Evolutionary conservation across 768 basidiomycete genomes (phyloP).

Genomic region (Mycena chlorophos): DNA sequence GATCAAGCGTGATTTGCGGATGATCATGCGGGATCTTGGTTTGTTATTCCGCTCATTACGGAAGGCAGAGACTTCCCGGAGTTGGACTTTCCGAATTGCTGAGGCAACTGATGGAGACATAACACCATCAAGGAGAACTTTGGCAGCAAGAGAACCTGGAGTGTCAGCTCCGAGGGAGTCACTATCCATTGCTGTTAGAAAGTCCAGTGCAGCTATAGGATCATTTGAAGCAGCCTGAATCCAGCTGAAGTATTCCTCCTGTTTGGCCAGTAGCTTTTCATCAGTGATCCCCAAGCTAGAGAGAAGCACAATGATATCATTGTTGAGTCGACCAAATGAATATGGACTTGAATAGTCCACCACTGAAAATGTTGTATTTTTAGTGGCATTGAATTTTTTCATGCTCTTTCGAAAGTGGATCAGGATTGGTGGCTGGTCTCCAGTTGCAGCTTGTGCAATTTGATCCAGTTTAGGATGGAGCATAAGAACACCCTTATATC

Average conservation of each 20-base stretch:
- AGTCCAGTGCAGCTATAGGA: slow-evolving; percentile 52
- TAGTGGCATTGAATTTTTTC: slow-evolving; percentile 63
- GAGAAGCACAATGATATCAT: slow-evolving; percentile 67
- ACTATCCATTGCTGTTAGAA: slow-evolving; percentile 52
- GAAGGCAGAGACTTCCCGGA: slow-evolving; percentile 51
- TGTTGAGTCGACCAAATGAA: slow-evolving; percentile 65
- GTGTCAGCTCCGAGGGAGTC: slow-evolving; percentile 32
- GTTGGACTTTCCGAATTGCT: slow-evolving; percentile 47
- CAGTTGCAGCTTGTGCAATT: slow-evolving; percentile 2
- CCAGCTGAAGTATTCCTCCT: slow-evolving; percentile 60
- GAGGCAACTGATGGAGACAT: slow-evolving; percentile 42
- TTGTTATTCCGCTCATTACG: slow-evolving; percentile 51
- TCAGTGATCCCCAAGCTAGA: slow-evolving; percentile 61
- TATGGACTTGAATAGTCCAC: slow-evolving; percentile 66
- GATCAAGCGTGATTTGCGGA: slow-evolving; percentile 60
- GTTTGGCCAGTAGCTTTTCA: slow-evolving; percentile 55
- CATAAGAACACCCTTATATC: slow-evolving; percentile 73
- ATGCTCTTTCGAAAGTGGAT: slow-evolving; percentile 67
- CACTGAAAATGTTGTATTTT: slow-evolving; percentile 63
- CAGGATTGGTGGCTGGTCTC: slow-evolving; percentile 37
- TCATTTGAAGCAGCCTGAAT: slow-evolving; percentile 50
- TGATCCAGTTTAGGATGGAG: slow-evolving; percentile 59
- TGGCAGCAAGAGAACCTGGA: slow-evolving; percentile 39
- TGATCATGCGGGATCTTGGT: slow-evolving; percentile 54
- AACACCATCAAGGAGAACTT: slow-evolving; percentile 54